Percentiles rank a stretch among this genome's conserved stretches.
Conservation (phyloP, 371 early-diverging fungal genomes). For the Mortierella sp. region DNA sequence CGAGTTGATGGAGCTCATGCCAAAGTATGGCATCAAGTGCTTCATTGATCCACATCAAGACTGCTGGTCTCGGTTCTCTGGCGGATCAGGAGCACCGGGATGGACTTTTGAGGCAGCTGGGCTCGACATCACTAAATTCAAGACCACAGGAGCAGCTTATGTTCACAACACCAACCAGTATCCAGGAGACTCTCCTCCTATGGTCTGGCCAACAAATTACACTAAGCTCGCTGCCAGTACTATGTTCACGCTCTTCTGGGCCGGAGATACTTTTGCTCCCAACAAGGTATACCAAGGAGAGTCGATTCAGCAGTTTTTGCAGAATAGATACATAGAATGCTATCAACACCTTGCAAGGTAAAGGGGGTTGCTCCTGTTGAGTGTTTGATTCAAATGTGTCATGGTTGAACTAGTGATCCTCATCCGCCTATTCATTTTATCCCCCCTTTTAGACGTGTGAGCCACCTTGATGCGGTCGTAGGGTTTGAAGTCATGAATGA, state of each 20-base stretch:
- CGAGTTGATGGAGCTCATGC: conserved; percentile 69
- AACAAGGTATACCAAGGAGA: conserved; percentile 61
- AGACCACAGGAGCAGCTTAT: conserved; percentile 81
- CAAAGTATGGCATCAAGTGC: conserved; percentile 81
- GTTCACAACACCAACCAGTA: conserved; percentile 78
- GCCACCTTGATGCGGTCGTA: conserved; percentile 71
- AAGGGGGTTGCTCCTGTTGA: conserved; percentile 57
- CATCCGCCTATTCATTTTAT: conserved; percentile 55
- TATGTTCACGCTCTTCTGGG: conserved; percentile 91
- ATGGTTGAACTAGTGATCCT: neutral
- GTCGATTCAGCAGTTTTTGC: conserved; percentile 68
- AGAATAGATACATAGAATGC: conserved; percentile 65
- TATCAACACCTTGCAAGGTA: conserved; percentile 65
- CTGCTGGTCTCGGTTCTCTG: conserved; percentile 78
- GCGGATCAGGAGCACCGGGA: conserved; percentile 79
- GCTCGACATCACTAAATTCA: conserved; percentile 75
- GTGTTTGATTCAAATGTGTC: conserved; percentile 59
- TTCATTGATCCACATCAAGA: conserved; percentile 87
- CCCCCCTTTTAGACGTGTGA: conserved; percentile 65
- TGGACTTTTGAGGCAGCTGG: conserved; percentile 82
- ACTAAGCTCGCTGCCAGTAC: conserved; percentile 83
- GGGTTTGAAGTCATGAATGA: conserved; percentile 90
- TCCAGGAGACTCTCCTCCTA: conserved; percentile 74
- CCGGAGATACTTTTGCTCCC: conserved; percentile 82
- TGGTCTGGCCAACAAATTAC: conserved; percentile 92